Percentiles rank a stretch among this genome's conserved stretches.
phyloP scores from a whole-genome alignment of 2,329 filamentous ascomycete species.

The Nemania serpens region DNA sequence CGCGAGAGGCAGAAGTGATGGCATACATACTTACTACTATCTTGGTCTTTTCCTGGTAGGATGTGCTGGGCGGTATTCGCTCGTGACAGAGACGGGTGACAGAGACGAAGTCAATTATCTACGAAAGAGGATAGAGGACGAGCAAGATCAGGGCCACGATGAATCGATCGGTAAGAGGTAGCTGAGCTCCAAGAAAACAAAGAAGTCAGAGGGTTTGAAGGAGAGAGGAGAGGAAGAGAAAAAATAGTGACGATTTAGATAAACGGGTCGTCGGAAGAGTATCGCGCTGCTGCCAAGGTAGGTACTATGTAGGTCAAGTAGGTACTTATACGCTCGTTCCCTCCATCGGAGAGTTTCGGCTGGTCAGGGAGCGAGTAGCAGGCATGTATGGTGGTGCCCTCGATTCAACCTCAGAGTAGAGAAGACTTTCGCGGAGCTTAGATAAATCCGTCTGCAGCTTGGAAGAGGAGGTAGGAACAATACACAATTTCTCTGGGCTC shows the following conservation, averaged over 20 bases:
- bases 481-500: background rate
- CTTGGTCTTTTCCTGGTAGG: no score
- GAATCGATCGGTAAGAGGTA: background rate
- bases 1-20: no score
- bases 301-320: no score
- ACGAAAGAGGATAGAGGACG: background rate
- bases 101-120: no score
- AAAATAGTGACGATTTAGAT: background rate
- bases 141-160: background rate
- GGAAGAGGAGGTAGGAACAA: background rate
- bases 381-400: slow-evolving; percentile 1
- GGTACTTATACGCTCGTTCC: no score
- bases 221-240: slow-evolving; percentile 5
- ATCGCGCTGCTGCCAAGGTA: background rate
- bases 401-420: background rate
- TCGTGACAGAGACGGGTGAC: no score
- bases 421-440: slow-evolving; percentile 16
- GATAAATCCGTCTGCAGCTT: background rate
- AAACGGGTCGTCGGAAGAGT: slow-evolving; percentile 17
- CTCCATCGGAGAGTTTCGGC: slow-evolving; percentile 20
- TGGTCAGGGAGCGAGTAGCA: slow-evolving; percentile 9
- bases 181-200: background rate
- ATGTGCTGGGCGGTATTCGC: no score
- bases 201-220: slow-evolving; percentile 10
- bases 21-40: background rate